Evolutionary conservation across 192 early-diverging fungal genomes (phyloP), one percentile per base, ranked within the genome.

Genomic region (Backusella morwellensis): DNA sequence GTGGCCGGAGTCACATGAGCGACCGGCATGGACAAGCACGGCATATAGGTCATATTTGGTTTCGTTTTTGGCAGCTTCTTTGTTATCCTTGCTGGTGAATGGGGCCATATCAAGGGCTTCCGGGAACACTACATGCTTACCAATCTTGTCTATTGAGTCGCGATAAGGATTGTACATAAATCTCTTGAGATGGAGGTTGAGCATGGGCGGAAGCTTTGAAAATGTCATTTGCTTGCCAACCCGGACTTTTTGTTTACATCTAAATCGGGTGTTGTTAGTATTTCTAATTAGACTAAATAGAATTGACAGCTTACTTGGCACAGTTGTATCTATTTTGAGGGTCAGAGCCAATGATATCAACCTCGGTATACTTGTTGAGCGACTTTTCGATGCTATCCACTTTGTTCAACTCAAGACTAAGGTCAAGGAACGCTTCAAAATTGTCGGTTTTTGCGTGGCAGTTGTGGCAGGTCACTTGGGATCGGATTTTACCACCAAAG

Each of bases 121-220:
- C 0, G 88, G 86, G 74, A 93, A 96, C 44, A 80, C 77, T 52
- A 96, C 81, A 41, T 82, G 84, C 63, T 86, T 86, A 66, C 73
- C 85, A 59, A 96, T 90, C 85, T 97, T 97, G 21, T 81, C 75
- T 70, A 78, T 75, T 23, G 87, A 85, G 47, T 90, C 90, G 7
- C 47, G 50, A 34, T 81, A 76, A 32, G 79, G 76, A 2, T 80
- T 82, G 74, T 84, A 92, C 44, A 88, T 91, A 78, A 97, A 97
- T 19, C 96, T 87, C 83, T 97, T 97, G 40, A 97, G 83, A 63
- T 97, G 96, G 29, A 97, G 73, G 8, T 85, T 90, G 41, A 97
- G 76, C 34, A 93, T 85, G 41, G 85, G 82, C 32, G 96, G 96
- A 17, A 92, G 82, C 34, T 87, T 81, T 54, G 93, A 87, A 17